Base-by-base conservation (phyloP, 768 basidiomycete genomes). In the Boletus rubescentipes region DNA sequence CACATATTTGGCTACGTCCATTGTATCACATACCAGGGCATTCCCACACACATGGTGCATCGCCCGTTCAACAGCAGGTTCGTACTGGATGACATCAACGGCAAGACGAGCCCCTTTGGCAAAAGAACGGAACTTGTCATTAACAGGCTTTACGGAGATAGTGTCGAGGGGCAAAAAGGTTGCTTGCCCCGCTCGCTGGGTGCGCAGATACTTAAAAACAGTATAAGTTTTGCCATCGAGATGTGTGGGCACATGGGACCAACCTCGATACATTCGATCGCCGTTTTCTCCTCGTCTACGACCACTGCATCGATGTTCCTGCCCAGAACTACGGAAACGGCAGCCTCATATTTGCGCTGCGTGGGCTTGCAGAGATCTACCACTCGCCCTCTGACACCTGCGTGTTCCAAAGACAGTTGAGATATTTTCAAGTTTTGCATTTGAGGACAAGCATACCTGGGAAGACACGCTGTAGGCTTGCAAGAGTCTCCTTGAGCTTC, bases 131-230 rank as follows among this genome's bases (percentile, higher is more conserved):
- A 91, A 93, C 69, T 93, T 94, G 73, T 98, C 97, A 59, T 94
- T 93, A 58, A 93, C 79, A 2, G 93, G 86, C 69, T 96, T 98
- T 32, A 89, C 88, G 66, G 93, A 91, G 60, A 98, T 96, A 9
- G 93, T 95, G 69, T 98, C 96, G n/a, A 99, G 85, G 0, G 97
- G 97, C 42, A 99, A 89, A 75, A 98, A 98, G 0, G 97, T 99
- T 12, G 96, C 96, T 72, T 94, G 92, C 1, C 96, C 97, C 0
- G 90, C 85, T 34, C 95, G 89, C 71, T 97, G 93, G 55, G 89
- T 94, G 57, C 93, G 88, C 83, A 99, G 84, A 70, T 97, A 98
- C 89, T 94, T 61, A 2, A 49, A 43, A n/a, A 49, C 14, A 10
- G 34, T 10, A 30, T 57, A 45, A 38, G 60, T 4, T 41, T 9